phyloP scores from a whole-genome alignment of 495 filamentous ascomycete species.

The Mytilinidion resinicola region DNA sequence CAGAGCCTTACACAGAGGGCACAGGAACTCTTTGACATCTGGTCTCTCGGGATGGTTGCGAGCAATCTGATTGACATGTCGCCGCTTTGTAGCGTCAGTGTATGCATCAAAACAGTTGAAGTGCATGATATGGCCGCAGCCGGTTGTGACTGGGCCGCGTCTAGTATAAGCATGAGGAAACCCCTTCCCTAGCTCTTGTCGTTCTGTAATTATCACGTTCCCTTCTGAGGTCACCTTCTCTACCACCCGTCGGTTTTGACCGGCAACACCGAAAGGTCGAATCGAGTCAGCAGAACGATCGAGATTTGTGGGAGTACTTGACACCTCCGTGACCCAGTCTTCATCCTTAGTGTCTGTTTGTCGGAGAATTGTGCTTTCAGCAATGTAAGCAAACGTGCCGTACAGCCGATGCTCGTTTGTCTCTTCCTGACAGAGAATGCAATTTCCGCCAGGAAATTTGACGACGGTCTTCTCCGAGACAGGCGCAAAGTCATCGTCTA shows the following conservation, averaged over 20 bases:
- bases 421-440: constrained; percentile 94
- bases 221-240: constrained; percentile 68
- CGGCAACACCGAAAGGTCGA: constrained; percentile 83
- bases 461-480: constrained; percentile 59
- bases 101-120: constrained; percentile 93
- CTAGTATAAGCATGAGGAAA: constrained; percentile 63
- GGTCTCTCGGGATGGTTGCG: constrained; percentile 82
- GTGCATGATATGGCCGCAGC: constrained; percentile 98
- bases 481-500: constrained; percentile 59
- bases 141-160: constrained; percentile 77
- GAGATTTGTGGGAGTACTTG: constrained; percentile 67
- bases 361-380: constrained; percentile 78
- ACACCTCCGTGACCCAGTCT: constrained; percentile 78
- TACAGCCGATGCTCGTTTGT: constrained; percentile 83
- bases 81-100: constrained; percentile 67
- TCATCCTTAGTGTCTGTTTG: constrained; percentile 74
- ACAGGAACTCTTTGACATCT: constrained; percentile 79
- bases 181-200: constrained; percentile 80
- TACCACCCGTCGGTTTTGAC: constrained; percentile 73
- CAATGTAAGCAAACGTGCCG: constrained; percentile 85
- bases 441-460: constrained; percentile 92
- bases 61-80: constrained; percentile 87
- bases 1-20: constrained; percentile 94
- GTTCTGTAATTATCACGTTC: constrained; percentile 60
- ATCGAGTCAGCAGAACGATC: constrained; percentile 76